Evolutionary conservation across 441 rosid genomes (phyloP), one percentile per base, ranked within the genome.

Genomic region (Eutrema salsugineum): DNA sequence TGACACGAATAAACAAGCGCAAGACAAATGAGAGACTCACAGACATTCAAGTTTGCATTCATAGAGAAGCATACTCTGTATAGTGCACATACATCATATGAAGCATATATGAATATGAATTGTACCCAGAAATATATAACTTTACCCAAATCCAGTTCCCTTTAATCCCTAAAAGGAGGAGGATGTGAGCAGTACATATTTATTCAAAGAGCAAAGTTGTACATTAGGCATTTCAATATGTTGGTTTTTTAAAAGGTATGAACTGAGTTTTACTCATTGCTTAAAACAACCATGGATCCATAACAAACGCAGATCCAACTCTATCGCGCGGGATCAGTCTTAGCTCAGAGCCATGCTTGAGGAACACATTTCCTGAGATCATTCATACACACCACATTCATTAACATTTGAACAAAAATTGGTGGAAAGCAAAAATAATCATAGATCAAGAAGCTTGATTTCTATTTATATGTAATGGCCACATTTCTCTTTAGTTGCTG

Each of bases 291-390:
- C 66, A 36, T 57, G 58, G 71, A 54, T 63, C 54, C 69, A 60
- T 30, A 4, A 73, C 36, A 73, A 68, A 64, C 6, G 68, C 78
- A 66, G 88, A 83, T 86, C 99, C 99, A 55, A 94, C 99, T 72
- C 97, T 81, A 56, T 94, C 99, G 3, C 99, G 93, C 22, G 99
- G 99, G 55, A 94, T 94, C 66, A 94, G 85, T 32, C 97, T 93
- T 20, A 94, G 91, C 51, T 92, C 97, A 3, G 97, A 90, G 3
- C 99, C 99, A 77, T 94, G 99, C 79, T 92, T 94, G 70, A 94
- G 88, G 78, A 94, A 94, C 77, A 94, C 97, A 71, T 91, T 94
- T 57, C 99, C 99, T 94, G 80, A 22, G 24, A 40, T 42, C 55
- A 63, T 86, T 55, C 96, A 94, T 83, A 77, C 50, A 7, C 15